These are phyloP conservation scores for Plasmodium vinckei DNA, from an alignment of 169 alveolate species.

Conservation along the genomic window DNA sequence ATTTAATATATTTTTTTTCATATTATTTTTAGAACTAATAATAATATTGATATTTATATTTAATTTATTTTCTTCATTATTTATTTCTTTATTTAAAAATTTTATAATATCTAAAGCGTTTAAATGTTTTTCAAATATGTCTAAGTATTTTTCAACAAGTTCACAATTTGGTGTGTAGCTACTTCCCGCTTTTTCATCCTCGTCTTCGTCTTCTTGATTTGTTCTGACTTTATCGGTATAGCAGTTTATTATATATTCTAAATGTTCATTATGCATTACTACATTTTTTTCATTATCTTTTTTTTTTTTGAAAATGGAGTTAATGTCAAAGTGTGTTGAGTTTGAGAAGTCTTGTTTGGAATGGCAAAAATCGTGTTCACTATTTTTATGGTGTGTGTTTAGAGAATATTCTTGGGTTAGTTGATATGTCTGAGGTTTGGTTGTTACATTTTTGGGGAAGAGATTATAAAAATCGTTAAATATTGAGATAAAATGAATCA, in stretches of 20 bases:
- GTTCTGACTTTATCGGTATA: neutral
- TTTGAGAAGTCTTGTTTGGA: too few relatives aligned
- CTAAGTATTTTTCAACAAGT: slow-evolving; percentile 26
- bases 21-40: slow-evolving; percentile 23
- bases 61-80: slow-evolving; percentile 4
- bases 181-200: neutral
- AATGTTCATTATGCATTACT: slow-evolving; percentile 28
- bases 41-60: slow-evolving; percentile 41
- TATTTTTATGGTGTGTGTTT: neutral
- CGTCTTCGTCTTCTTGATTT: neutral
- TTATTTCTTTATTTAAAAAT: slow-evolving; percentile 31
- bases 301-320: slow-evolving; percentile 3
- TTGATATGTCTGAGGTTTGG: neutral
- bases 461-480: slow-evolving; percentile 56
- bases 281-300: neutral
- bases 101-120: slow-evolving; percentile 46
- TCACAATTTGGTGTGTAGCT: neutral
- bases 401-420: too few relatives aligned
- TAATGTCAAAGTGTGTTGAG: slow-evolving; percentile 1
- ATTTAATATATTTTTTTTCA: slow-evolving; percentile 24
- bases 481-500: slow-evolving; percentile 52
- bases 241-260: slow-evolving; percentile 23
- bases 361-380: too few relatives aligned
- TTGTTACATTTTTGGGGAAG: slow-evolving; percentile 25
- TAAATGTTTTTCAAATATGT: slow-evolving; percentile 58